Base-by-base conservation (phyloP, 148 eudicot genomes). In the Nepenthes mirabilis region DNA sequence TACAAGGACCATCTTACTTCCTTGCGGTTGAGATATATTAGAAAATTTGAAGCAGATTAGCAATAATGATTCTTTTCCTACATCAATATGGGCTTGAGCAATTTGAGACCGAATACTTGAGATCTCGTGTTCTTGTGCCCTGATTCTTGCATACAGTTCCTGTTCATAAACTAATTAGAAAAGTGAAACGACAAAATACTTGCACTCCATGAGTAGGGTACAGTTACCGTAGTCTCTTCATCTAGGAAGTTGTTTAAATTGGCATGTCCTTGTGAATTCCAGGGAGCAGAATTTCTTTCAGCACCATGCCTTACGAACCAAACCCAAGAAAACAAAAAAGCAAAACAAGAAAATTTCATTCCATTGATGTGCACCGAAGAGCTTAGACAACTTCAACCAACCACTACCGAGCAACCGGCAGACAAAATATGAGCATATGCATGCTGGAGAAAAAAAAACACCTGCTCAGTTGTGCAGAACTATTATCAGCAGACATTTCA, bases 41-140 rank as follows among this genome's bases (percentile, higher is more conserved):
- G 37, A 53, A 50, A 47, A 37, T 49, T 40, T 65, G 35, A 59
- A 59, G 62, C 49, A 63, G 32, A 63, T 10, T 10, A 49, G 12
- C 52, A 49, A 40, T n/a, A 49, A 11, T n/a, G 14, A 12, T 49
- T 10, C 14, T 5, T 2, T 49, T 12, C 52, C 60, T 76, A 89
- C 97, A 86, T 74, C 75, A 59, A 80, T 65, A 77, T 82, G 68
- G 57, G 95, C 83, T 78, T 70, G 77, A 70, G 90, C 50, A 73
- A 91, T 77, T 75, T 85, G 85, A 63, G 65, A 59, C 32, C 82
- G 73, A 36, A 91, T 88, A 67, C 36, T 55, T 73, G 69, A 52
- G 50, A 85, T 77, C 76, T 87, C 97, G 37, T 76, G 70, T 57
- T 83, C 81, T 66, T 85, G 87, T 40, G 75, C 81, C 71, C 63